Conservation (phyloP, 352 stramenopile species). For the Globisporangium perplexum region DNA sequence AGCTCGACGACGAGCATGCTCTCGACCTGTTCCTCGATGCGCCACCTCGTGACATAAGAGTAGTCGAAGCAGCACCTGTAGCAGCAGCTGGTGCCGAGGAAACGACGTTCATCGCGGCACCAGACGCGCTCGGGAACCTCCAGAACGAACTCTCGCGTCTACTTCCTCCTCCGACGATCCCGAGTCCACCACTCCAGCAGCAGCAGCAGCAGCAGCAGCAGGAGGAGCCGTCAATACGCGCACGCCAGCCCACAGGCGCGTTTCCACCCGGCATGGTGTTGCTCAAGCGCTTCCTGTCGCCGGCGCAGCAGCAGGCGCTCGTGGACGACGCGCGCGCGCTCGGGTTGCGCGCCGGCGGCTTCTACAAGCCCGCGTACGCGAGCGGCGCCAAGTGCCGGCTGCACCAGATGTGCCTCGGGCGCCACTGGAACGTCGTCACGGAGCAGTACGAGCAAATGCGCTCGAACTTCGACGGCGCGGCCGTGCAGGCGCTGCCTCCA, state of each 20-base stretch:
- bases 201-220: background rate
- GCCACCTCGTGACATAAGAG: background rate
- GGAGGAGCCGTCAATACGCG: no score
- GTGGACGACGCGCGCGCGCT: conserved; percentile 44
- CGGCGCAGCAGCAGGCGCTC: conserved; percentile 46
- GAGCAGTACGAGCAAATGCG: conserved; percentile 57
- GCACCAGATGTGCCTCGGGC: conserved; percentile 69
- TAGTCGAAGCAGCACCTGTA: conserved; percentile 1
- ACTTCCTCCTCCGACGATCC: background rate
- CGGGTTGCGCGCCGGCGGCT: conserved; percentile 35
- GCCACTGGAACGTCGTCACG: conserved; percentile 68
- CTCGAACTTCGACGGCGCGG: conserved; percentile 45
- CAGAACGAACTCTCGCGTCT: background rate
- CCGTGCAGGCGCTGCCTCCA: conserved; percentile 24
- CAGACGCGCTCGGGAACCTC: conserved; percentile 5
- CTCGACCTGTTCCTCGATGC: conserved; percentile 51
- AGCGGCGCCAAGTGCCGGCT: conserved; percentile 65
- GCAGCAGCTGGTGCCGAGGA: background rate
- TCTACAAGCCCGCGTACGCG: conserved; percentile 66
- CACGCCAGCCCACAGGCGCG: conserved; percentile 5
- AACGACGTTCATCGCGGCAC: conserved; percentile 2
- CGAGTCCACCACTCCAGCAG: background rate
- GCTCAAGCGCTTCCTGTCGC: conserved; percentile 45
- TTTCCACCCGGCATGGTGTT: conserved; percentile 63
- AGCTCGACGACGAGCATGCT: conserved; percentile 53